Evolutionary conservation across 805 yeast species (phyloP).

Genomic region (Wickerhamomyces tratensis): DNA sequence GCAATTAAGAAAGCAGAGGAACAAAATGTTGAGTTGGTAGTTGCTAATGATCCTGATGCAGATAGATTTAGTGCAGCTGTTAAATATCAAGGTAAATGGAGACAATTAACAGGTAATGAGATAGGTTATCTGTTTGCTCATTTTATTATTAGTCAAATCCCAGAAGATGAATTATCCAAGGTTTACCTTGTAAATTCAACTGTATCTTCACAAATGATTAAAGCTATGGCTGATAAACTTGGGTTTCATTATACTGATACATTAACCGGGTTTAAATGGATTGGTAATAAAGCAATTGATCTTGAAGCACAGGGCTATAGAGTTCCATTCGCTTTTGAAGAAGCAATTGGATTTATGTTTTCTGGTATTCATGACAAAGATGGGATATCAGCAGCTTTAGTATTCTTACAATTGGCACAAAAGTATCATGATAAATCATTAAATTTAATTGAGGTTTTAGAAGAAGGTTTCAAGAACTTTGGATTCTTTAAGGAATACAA

Average conservation of each 20-base stretch:
- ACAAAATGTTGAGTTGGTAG: conserved; percentile 37
- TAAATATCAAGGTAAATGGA: conserved; percentile 42
- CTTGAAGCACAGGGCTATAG: conserved; percentile 49
- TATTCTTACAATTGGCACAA: conserved; percentile 64
- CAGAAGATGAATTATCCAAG: conserved; percentile 18
- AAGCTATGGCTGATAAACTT: conserved; percentile 50
- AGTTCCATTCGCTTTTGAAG: conserved; percentile 91
- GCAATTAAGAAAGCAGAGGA: conserved; percentile 57
- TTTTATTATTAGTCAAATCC: conserved; percentile 29
- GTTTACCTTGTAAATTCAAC: conserved; percentile 74
- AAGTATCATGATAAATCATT: conserved; percentile 32
- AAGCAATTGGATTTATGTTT: conserved; percentile 95
- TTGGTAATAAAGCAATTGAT: conserved; percentile 80
- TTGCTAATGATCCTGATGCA: conserved; percentile 97
- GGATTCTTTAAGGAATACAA: conserved; percentile 83
- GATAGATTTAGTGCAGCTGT: conserved; percentile 85
- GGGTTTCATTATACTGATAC: conserved; percentile 71
- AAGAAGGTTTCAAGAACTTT: conserved; percentile 48
- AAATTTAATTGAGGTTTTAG: conserved; percentile 40
- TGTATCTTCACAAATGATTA: conserved; percentile 80
- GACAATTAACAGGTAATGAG: conserved; percentile 85
- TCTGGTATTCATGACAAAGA: conserved; percentile 81
- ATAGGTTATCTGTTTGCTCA: conserved; percentile 79
- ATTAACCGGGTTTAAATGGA: conserved; percentile 95
- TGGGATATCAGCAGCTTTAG: conserved; percentile 72